Evolutionary conservation across 1,284 basidiomycete species (phyloP).

Genomic region (Fistulina hepatica): DNA sequence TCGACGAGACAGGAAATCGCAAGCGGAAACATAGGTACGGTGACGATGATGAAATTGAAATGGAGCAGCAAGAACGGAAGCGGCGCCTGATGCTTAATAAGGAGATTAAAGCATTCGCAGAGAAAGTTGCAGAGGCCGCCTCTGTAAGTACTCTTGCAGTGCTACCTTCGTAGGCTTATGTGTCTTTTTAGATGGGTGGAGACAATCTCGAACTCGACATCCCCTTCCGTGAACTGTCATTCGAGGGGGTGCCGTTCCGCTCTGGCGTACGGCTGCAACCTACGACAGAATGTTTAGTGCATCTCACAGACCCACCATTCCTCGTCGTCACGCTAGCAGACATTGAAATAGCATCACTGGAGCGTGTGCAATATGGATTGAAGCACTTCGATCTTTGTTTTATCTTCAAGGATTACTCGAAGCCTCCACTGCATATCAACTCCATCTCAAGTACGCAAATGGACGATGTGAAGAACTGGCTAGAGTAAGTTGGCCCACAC

Average conservation of each 20-base stretch:
- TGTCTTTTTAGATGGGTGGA: conserved; percentile 42
- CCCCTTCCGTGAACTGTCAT: conserved; percentile 95
- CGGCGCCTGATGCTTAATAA: conserved; percentile 86
- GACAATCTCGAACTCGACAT: conserved; percentile 90
- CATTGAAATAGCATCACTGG: conserved; percentile 93
- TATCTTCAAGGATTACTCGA: conserved; percentile 94
- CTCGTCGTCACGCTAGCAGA: conserved; percentile 91
- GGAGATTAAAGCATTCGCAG: conserved; percentile 90
- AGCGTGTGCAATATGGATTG: conserved; percentile 93
- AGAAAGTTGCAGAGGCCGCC: conserved; percentile 85
- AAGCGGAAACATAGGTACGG: conserved; percentile 96
- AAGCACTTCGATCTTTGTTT: conserved; percentile 98
- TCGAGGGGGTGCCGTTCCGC: conserved; percentile 94
- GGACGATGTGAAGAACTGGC: conserved; percentile 97
- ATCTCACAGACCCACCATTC: conserved; percentile 94
- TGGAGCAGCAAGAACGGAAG: conserved; percentile 95
- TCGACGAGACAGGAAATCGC: conserved; percentile 98
- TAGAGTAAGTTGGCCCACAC: conserved; percentile 62
- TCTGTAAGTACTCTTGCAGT: conserved; percentile 39
- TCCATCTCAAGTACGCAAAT: conserved; percentile 86
- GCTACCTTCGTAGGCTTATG: not conserved
- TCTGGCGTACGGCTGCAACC: conserved; percentile 93
- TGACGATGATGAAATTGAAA: conserved; percentile 98
- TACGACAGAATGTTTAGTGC: conserved; percentile 94
- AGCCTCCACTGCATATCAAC: conserved; percentile 87